Evolutionary conservation across 1,139 yeast species (phyloP).

Genomic region (Yamadazyma triangularis): DNA sequence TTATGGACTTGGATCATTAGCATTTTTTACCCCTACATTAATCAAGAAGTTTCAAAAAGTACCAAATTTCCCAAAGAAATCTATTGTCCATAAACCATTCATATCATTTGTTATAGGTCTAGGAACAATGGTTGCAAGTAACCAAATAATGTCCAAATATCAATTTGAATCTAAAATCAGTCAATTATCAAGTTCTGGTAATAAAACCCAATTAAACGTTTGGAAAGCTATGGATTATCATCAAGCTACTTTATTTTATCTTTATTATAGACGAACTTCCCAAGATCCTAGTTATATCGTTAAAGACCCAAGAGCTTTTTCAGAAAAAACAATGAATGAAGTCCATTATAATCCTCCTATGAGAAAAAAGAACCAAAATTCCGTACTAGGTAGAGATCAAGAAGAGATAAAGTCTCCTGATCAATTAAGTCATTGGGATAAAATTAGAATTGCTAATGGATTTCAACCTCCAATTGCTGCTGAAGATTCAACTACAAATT

Average conservation of each 20-base stretch:
- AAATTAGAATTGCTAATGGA: slow-evolving; percentile 28
- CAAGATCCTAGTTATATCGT: slow-evolving; percentile 31
- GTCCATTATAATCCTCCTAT: slow-evolving; percentile 23
- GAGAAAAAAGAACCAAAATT: slow-evolving; percentile 1
- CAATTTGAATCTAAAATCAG: slow-evolving; percentile 18
- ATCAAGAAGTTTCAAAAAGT: slow-evolving; percentile 9
- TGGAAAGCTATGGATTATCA: slow-evolving; percentile 39
- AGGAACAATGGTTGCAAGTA: slow-evolving; percentile 21
- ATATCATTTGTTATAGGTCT: slow-evolving; percentile 31
- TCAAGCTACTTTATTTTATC: slow-evolving; percentile 31
- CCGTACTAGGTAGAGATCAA: slow-evolving; percentile 7
- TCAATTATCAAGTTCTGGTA: not conserved
- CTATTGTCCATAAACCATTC: slow-evolving; percentile 26
- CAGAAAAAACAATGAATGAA: slow-evolving; percentile 21
- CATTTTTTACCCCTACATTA: slow-evolving; percentile 25
- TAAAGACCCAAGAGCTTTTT: slow-evolving; percentile 33
- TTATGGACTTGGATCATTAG: slow-evolving; percentile 19
- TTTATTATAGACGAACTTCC: slow-evolving; percentile 32
- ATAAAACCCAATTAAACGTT: slow-evolving; percentile 18
- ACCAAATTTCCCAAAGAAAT: slow-evolving; percentile 3
- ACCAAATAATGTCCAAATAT: slow-evolving; percentile 21
- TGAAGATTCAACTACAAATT: too few relatives aligned
- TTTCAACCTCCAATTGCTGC: slow-evolving; percentile 10
- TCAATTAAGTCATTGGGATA: slow-evolving; percentile 26
- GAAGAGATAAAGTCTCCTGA: slow-evolving; percentile 6